phyloP scores from a whole-genome alignment of 805 yeast genomes.

The Ogataea trehaloabstinens region DNA sequence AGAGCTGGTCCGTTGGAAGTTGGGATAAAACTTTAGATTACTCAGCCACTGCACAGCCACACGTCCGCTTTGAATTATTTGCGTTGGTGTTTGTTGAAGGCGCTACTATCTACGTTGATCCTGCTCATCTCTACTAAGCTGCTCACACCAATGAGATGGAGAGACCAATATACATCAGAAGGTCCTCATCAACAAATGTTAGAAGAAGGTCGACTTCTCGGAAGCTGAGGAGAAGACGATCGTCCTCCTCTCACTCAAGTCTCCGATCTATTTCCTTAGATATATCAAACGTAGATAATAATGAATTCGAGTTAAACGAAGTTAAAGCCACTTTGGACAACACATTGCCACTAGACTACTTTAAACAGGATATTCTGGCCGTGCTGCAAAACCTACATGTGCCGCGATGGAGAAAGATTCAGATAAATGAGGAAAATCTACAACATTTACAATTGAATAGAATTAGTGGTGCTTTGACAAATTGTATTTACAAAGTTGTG shows the following conservation, averaged over 20 bases:
- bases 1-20: too few species aligned
- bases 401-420: conserved; percentile 73
- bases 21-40: too few species aligned
- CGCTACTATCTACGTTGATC: too few species aligned
- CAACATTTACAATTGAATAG: conserved; percentile 54
- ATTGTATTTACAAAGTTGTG: conserved; percentile 73
- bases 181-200: conserved; percentile 19
- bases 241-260: conserved; percentile 24
- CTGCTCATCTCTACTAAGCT: too few species aligned
- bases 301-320: conserved; percentile 17
- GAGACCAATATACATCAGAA: conserved; percentile 21
- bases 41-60: too few species aligned
- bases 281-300: conserved; percentile 4
- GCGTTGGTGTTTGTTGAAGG: too few species aligned
- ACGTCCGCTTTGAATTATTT: too few species aligned
- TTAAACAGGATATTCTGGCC: conserved; percentile 74
- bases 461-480: conserved; percentile 91
- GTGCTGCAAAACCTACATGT: conserved; percentile 62
- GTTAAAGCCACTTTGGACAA: conserved; percentile 67
- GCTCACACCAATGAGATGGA: conserved; percentile 24
- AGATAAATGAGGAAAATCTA: conserved; percentile 32
- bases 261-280: conserved; percentile 19
- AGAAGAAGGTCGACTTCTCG: conserved; percentile 26
- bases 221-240: conserved; percentile 19
- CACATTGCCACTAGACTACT: conserved; percentile 76